Base-by-base conservation (phyloP, 2,329 filamentous ascomycete genomes). In the Verticillium zaregamsianum region DNA sequence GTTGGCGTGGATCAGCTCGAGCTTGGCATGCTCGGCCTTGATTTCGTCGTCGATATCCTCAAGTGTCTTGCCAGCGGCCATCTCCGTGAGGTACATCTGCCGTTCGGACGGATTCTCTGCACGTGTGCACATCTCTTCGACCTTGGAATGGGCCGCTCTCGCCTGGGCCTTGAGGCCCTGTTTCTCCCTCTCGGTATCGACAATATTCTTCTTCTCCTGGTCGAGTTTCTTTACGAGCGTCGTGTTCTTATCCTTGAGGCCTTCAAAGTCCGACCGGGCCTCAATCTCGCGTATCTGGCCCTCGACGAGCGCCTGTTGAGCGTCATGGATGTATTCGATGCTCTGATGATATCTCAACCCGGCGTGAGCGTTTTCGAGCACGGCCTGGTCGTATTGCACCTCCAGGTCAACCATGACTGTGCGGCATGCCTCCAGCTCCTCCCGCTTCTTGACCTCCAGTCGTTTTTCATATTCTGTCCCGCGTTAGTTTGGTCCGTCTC, bases 1-100 rank as follows among this genome's bases (percentile, higher is more conserved):
- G 68, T 93, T 92, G 45, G 88, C 89, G 62, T 93, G 89, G 60
- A 95, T 90, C 65, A 95, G 84, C 63, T 93, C 90, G 3, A 98
- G 84, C 63, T 90, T 89, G 28, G 90, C 88, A 64, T 86, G 82
- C 71, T 93, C 89, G 0, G 89, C 87, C 25, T 87, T 82, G 58
- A 97, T 90, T 63, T 96, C 89, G 11, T 85, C 81, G 32, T 91
- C 84, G 7, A 97, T 79, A 3, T 89, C 83, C 57, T 90, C 87
- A 0, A 84, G 69, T 1, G 81, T 83, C 70, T 85, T 85, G 3
- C 76, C 79, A 12, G 76, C 69, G 1, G 79, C 75, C 14, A 87
- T 71, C 1, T 75, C 73, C 1, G 71, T 72, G 58, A 86, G 76
- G 17, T 79, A 72, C 0, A 79, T 74, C 49, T 68, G 68, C 64